A percentile compares a stretch with the other conserved stretches of the same genome.
These are phyloP conservation scores for Nitzschia sp. DNA, from an alignment of 108 stramenopile genomes.

Conservation along the genomic window DNA sequence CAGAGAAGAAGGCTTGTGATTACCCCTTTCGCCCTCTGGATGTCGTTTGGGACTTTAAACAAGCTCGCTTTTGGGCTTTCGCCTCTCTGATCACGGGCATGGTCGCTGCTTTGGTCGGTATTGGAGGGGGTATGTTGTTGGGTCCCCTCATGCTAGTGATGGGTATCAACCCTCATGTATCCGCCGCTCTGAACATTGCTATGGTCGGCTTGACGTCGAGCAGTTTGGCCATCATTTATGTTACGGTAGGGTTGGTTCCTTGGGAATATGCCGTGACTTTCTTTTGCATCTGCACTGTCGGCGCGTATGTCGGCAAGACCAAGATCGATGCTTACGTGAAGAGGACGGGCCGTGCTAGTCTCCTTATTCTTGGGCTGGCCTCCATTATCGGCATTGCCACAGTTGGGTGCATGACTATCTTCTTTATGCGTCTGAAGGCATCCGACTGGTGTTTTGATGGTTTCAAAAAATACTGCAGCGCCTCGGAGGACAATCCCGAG, in stretches of 20 bases:
- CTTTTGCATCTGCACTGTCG: slow-evolving; percentile 58
- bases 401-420: slow-evolving; percentile 60
- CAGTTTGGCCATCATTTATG: slow-evolving; percentile 71
- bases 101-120: slow-evolving; percentile 73
- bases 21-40: slow-evolving; percentile 70
- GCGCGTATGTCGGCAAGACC: slow-evolving; percentile 67
- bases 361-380: slow-evolving; percentile 61
- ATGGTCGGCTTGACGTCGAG: slow-evolving; percentile 77
- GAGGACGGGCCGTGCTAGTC: slow-evolving; percentile 53
- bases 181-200: slow-evolving; percentile 67
- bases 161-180: slow-evolving; percentile 71
- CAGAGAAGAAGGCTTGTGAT: slow-evolving; percentile 37
- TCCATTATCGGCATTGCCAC: slow-evolving; percentile 67
- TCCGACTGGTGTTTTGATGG: slow-evolving; percentile 60
- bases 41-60: slow-evolving; percentile 56
- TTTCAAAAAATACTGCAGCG: slow-evolving; percentile 59
- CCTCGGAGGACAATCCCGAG: slow-evolving; percentile 17
- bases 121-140: slow-evolving; percentile 81
- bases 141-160: slow-evolving; percentile 75
- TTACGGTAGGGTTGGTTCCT: slow-evolving; percentile 64
- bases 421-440: slow-evolving; percentile 38
- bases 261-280: slow-evolving; percentile 70
- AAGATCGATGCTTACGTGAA: slow-evolving; percentile 68
- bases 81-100: slow-evolving; percentile 67
- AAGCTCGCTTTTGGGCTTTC: slow-evolving; percentile 47